Evolutionary conservation across 306 rosid species (phyloP).

Genomic region (Begonia loranthoides): DNA sequence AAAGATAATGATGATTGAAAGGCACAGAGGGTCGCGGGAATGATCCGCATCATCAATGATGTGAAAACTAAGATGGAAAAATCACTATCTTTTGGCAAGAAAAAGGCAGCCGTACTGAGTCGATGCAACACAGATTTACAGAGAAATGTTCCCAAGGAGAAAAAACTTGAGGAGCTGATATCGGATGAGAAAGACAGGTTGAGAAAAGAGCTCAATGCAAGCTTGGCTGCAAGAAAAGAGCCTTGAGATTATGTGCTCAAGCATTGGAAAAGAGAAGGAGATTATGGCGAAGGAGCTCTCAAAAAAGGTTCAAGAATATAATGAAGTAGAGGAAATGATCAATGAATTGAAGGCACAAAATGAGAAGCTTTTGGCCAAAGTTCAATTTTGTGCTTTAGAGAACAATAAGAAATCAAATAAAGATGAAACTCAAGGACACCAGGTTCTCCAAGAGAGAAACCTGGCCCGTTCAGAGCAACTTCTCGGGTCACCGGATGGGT

Average conservation of each 20-base stretch:
- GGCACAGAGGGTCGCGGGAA: slow-evolving; percentile 64
- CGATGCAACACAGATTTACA: slow-evolving; percentile 66
- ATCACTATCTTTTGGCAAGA: slow-evolving; percentile 26
- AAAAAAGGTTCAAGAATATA: slow-evolving; percentile 59
- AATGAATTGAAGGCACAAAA: slow-evolving; percentile 60
- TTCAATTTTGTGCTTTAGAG: slow-evolving; percentile 36
- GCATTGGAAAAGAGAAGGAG: slow-evolving; percentile 90
- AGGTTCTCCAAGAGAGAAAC: slow-evolving; percentile 51
- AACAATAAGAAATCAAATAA: slow-evolving; percentile 21
- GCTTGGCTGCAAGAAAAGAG: slow-evolving; percentile 57
- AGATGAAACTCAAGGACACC: slow-evolving; percentile 32
- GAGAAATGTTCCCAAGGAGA: slow-evolving; percentile 43
- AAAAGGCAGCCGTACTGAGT: slow-evolving; percentile 48
- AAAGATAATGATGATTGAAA: slow-evolving; percentile 47
- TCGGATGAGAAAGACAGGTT: slow-evolving; percentile 69
- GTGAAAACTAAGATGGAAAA: slow-evolving; percentile 47
- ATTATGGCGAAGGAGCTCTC: slow-evolving; percentile 83
- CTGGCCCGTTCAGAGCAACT: slow-evolving; percentile 54
- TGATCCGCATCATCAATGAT: slow-evolving; percentile 61
- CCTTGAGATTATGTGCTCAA: slow-evolving; percentile 76
- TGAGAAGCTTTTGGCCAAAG: slow-evolving; percentile 45
- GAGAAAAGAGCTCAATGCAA: slow-evolving; percentile 53
- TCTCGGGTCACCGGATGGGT: slow-evolving; percentile 54
- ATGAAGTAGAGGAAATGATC: slow-evolving; percentile 58
- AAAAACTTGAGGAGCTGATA: slow-evolving; percentile 22